phyloP scores from a whole-genome alignment of 352 stramenopile species.

The Phytophthora hybrid region DNA sequence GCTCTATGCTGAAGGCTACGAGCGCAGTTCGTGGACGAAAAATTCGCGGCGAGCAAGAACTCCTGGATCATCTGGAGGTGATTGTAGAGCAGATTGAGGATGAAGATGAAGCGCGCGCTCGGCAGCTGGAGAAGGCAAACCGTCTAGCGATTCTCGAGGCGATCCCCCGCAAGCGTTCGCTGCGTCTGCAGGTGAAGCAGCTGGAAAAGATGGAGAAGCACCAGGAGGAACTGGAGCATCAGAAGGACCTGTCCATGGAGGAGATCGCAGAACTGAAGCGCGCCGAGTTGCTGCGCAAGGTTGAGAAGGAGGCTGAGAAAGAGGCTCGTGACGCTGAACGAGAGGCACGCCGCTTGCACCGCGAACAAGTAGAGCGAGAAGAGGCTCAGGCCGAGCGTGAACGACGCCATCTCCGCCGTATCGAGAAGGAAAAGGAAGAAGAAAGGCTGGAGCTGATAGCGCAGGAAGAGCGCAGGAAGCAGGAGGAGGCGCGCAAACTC shows the following conservation, averaged over 20 bases:
- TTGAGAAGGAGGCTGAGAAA: conserved; percentile 71
- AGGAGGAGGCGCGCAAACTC: conserved; percentile 61
- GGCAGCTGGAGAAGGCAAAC: conserved; percentile 77
- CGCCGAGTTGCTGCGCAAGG: conserved; percentile 69
- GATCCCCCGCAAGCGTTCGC: conserved; percentile 83
- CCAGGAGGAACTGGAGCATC: conserved; percentile 60
- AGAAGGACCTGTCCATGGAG: conserved; percentile 66
- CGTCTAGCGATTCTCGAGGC: conserved; percentile 83
- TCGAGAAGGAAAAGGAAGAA: conserved; percentile 71
- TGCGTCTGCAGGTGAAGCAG: conserved; percentile 88
- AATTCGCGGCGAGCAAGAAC: conserved; percentile 73
- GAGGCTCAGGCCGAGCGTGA: conserved; percentile 61
- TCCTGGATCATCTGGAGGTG: conserved; percentile 81
- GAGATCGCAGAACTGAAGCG: conserved; percentile 79
- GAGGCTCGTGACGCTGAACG: conserved; percentile 61
- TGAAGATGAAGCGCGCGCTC: conserved; percentile 56
- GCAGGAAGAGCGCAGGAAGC: conserved; percentile 52
- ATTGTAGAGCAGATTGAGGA: conserved; percentile 85
- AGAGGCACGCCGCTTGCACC: conserved; percentile 56
- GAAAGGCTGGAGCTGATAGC: conserved; percentile 50
- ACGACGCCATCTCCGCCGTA: conserved; percentile 57
- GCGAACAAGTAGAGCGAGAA: conserved; percentile 68
- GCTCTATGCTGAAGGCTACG: conserved; percentile 63
- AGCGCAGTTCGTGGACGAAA: conserved; percentile 70
- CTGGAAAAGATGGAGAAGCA: conserved; percentile 83